phyloP scores from a whole-genome alignment of 805 yeast species.

The Candida peoriensis region DNA sequence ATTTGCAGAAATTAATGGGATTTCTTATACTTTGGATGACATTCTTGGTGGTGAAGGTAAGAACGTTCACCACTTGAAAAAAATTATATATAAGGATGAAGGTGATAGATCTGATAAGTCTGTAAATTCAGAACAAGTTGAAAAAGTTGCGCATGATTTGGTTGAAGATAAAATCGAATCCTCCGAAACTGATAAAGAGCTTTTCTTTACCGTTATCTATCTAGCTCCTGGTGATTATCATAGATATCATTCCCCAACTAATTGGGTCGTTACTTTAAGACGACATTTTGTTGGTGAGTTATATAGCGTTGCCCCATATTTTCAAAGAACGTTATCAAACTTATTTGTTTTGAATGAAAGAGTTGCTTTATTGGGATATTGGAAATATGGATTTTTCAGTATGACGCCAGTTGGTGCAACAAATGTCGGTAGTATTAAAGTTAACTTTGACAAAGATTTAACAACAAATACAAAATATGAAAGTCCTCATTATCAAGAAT shows the following conservation, averaged over 20 bases:
- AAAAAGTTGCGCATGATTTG: conserved; percentile 33
- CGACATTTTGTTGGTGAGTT: conserved; percentile 96
- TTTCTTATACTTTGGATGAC: conserved; percentile 65
- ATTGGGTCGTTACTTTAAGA: conserved; percentile 92
- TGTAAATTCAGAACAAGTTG: conserved; percentile 21
- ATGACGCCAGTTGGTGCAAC: conserved; percentile 99
- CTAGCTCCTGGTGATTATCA: conserved; percentile 99
- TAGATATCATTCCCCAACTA: conserved; percentile 91
- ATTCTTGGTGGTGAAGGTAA: conserved; percentile 51
- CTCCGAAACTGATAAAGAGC: conserved; percentile 41
- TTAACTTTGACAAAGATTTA: conserved; percentile 87
- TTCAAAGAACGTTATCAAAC: conserved; percentile 82
- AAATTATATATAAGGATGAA: conserved; percentile 48
- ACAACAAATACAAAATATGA: conserved; percentile 74
- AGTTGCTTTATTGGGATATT: conserved; percentile 89
- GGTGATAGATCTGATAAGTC: conserved; percentile 57
- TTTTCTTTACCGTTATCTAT: conserved; percentile 87
- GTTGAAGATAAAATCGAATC: conserved; percentile 13
- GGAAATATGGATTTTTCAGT: conserved; percentile 96
- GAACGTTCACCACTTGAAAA: conserved; percentile 39
- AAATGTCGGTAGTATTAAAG: conserved; percentile 90
- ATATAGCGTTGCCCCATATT: conserved; percentile 93
- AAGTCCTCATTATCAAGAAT: conserved; percentile 28
- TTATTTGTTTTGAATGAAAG: conserved; percentile 90
- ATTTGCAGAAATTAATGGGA: conserved; percentile 75